Evolutionary conservation across 2,329 filamentous ascomycete genomes (phyloP), one percentile per base, ranked within the genome.

Genomic region (Nothophaeocryptopus gaeumannii): DNA sequence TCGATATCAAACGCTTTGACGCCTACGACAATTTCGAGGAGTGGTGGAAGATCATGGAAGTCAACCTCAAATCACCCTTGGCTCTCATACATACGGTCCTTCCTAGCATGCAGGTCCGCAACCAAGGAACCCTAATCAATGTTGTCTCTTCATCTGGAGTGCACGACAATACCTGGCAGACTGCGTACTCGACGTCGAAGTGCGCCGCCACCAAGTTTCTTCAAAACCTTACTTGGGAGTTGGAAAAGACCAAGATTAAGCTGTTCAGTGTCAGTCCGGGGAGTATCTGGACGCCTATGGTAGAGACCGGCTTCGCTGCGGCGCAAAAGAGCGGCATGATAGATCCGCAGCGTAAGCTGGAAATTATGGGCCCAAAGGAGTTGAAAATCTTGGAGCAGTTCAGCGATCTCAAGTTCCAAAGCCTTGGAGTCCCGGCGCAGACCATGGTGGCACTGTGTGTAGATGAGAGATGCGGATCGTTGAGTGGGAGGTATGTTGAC

Each of bases 11-110:
- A 53, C 29, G 32, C 16, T 3, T 38, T 29, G 42, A 46, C 32
- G 16, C 26, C 32, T n/a, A 33, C 8, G 52, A 58, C 7, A 47
- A 52, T 26, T 12, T 60, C 8, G 58, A 60, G 29, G 50, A 54
- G 42, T 51, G 44, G 31, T 34, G 43, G 42, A 51, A 46, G 31
- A 33, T 45, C 12, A 41, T 46, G 31, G 38, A 46, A 42, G 48
- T 51, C n/a, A 51, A 51, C n/a, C 30, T 62, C 34, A 34, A 40
- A 37, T 45, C 39, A 14, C 47, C 47, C 2, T 29, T 36, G 12
- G 47, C 47, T 5, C 11, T 50, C 26, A 20, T 32, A n/a, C 41
- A 45, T 36, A 40, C 47, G 5, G 33, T 45, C 4, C 30, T 50
- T 3, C 47, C 47, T 8, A 35, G 40, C n/a, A 50, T 50, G 47